Evolutionary conservation across 2,329 filamentous ascomycete species (phyloP), one percentile per base, ranked within the genome.

Genomic region (Fusarium pseudonygamai): DNA sequence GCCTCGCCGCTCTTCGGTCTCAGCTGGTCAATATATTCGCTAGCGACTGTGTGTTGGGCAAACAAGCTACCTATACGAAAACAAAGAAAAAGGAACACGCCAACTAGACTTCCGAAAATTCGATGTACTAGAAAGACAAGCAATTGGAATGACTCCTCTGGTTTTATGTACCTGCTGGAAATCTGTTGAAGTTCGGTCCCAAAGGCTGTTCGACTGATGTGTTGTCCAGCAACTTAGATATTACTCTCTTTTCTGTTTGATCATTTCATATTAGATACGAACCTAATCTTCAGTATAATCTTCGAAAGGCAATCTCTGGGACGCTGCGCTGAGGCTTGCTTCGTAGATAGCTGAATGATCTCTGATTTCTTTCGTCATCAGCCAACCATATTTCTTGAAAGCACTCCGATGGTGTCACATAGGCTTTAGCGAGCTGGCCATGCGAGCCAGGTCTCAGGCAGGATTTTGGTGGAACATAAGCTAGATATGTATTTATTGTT

Each of bases 211-310:
- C 30, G 28, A 42, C 22, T 22, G 50, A 28, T 59, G 30, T 60
- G 52, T 49, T 63, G 52, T 45, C 43, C 28, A 32, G 36, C 39
- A 65, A 45, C 34, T n/a, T 73, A 73, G 71, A 74, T 73, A 69
- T 60, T 53, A 69, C 71, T 72, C 62, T 57, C 50, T 71, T 57
- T 56, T 67, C 32, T 64, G 28, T 52, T 56, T 45, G 34, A 12
- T 36, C 28, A 45, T 47, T 24, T 46, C 59, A 50, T 68, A 64
- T 46, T 73, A 74, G 67, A 73, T 74, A 65, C 49, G 16, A 59
- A 72, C 14, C 32, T 18, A 30, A 18, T 11, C 4, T 28, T 24
- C 18, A 45, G 15, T 39, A 28, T 20, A 22, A 26, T 66, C 22
- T 34, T 20, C 40, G 24, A 13, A 52, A 26, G 13, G 28, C 34